Percentiles rank a stretch among this genome's conserved stretches.
Evolutionary conservation across 306 rosid species (phyloP).

Genomic region (Cicer yamashitae): DNA sequence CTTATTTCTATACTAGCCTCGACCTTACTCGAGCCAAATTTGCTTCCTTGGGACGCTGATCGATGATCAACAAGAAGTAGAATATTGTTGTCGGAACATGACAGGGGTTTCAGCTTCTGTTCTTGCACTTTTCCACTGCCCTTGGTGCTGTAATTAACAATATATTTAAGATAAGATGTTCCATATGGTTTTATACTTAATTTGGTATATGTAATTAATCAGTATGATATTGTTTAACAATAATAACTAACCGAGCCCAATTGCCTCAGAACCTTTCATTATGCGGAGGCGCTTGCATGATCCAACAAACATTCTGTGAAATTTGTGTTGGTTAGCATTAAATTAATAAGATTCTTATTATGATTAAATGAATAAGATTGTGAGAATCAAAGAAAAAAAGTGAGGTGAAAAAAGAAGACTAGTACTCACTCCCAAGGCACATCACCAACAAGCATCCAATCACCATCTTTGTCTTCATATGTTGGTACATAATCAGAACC

Average conservation of each 20-base stretch:
- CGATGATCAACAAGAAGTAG: constrained; percentile 26
- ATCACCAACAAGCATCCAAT: constrained; percentile 97
- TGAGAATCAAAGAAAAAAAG: background rate
- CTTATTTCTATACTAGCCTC: constrained; percentile 55
- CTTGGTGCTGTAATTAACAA: constrained; percentile 69
- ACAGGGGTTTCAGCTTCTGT: constrained; percentile 56
- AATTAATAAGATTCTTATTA: background rate
- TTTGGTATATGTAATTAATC: background rate
- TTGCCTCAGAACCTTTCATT: constrained; percentile 91
- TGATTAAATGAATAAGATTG: background rate
- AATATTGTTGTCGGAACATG: background rate
- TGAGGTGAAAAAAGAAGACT: too few relatives aligned
- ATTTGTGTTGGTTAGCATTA: background rate
- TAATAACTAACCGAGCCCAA: constrained; percentile 66
- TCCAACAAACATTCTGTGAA: constrained; percentile 72
- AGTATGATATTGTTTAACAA: background rate
- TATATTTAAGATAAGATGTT: background rate
- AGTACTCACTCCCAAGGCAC: constrained; percentile 89
- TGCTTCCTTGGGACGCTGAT: constrained; percentile 37
- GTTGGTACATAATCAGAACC: constrained; percentile 80
- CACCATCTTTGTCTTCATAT: constrained; percentile 86
- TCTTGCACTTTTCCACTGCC: constrained; percentile 85
- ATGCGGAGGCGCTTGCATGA: constrained; percentile 82
- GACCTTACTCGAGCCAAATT: constrained; percentile 51
- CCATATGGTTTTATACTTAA: background rate